Evolutionary conservation across 2,329 filamentous ascomycete species (phyloP), one percentile per base, ranked within the genome.

Genomic region (Hypoxylon sp.): DNA sequence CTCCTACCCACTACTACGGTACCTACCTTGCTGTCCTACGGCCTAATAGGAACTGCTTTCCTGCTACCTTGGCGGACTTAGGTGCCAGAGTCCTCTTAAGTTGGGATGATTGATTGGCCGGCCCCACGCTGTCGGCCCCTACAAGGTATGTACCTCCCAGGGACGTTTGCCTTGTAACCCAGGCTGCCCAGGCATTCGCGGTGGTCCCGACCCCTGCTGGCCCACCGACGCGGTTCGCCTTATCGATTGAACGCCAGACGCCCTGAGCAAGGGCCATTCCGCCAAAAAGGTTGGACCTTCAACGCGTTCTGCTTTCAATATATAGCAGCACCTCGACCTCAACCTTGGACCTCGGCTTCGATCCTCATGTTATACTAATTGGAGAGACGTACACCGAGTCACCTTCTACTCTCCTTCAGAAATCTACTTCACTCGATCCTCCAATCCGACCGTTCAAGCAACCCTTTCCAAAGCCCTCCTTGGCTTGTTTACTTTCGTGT

Each of bases 191-290:
- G 49, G 47, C 62, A 68, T 63, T 67, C 67, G 65, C 67, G 68
- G 59, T 69, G 60, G 31, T 35, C 31, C n/a, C 60, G 42, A 48
- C 27, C 26, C 37, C 23, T n/a, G n/a, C n/a, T 9, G 31, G 15
- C 31, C 55, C 56, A 59, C 62, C 4, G 67, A 70, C 69, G 67
- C 67, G 69, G 59, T 70, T 57, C 21, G 51, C 45, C 62, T 63
- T 67, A 65, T 64, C 62, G 60, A 67, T 65, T 66, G 24, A 42
- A n/a, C n/a, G n/a, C 33, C 2, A 54, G n/a, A n/a, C n/a, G n/a
- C n/a, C n/a, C 23, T 46, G 24, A 18, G 31, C 31, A 18, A 37
- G 35, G 43, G 53, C 41, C 24, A 8, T 35, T 35, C 29, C 15
- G 15, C 42, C 33, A 37, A n/a, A 23, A 37, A n/a, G 20, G 13